Evolutionary conservation across 345 rosid genomes (phyloP).

Genomic region (Aquilaria yunnanensis): DNA sequence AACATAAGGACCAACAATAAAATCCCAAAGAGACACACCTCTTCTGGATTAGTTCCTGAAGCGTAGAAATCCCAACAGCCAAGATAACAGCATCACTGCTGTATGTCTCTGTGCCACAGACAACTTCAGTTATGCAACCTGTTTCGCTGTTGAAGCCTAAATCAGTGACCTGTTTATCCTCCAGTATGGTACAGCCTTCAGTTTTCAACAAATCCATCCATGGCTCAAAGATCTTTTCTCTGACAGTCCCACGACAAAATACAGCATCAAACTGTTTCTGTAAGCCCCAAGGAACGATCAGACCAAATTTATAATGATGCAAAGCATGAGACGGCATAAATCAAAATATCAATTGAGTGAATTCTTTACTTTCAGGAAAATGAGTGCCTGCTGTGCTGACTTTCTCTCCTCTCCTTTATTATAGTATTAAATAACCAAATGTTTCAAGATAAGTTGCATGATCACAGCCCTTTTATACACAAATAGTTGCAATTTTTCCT

Average conservation of each 20-base stretch:
- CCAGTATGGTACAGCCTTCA: constrained; percentile 38
- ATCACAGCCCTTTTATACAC: no score
- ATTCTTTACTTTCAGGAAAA: no score
- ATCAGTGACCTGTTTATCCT: constrained; percentile 28
- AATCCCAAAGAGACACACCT: constrained; percentile 28
- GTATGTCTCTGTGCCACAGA: constrained; percentile 33
- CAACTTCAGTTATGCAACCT: constrained; percentile 38
- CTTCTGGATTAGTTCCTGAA: constrained; percentile 43
- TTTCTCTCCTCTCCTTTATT: no score
- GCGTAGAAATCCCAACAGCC: constrained; percentile 42
- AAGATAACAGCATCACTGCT: constrained; percentile 46
- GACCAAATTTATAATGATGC: neutral
- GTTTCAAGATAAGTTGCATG: no score
- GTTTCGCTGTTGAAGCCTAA: constrained; percentile 33
- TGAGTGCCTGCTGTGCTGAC: no score
- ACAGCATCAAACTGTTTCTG: constrained; percentile 47
- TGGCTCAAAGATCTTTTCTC: constrained; percentile 43
- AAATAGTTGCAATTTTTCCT: no score
- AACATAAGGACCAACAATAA: neutral
- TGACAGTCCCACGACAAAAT: constrained; percentile 38
- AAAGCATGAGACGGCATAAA: neutral
- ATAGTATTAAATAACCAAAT: no score
- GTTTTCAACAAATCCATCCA: constrained; percentile 38
- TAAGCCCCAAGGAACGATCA: constrained; percentile 5
- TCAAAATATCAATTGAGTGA: no score